phyloP scores from a whole-genome alignment of 305 asterid genomes.

The Fraxinus dipetala region DNA sequence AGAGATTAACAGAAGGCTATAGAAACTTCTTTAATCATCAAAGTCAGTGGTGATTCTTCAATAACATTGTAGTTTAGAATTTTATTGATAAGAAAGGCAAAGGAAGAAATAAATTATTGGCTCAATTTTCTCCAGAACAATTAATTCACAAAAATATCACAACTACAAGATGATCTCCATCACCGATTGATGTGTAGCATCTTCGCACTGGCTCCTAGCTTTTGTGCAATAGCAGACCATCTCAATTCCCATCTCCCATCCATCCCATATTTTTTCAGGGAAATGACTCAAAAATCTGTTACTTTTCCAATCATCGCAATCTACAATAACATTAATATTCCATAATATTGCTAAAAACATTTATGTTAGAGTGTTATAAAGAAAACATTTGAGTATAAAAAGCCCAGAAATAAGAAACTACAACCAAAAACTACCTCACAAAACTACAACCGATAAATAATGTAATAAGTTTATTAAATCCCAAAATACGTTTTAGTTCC shows the following conservation, averaged over 20 bases:
- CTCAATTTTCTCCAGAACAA: slow-evolving; percentile 1
- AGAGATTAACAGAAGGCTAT: neutral
- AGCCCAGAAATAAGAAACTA: neutral
- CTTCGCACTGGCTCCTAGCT: no score
- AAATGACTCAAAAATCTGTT: no score
- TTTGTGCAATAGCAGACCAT: no score
- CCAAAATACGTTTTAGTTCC: slow-evolving; percentile 10
- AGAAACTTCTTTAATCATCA: neutral
- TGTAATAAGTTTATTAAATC: neutral
- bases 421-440: slow-evolving; percentile 4
- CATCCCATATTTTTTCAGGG: no score
- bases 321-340: slow-evolving; percentile 16
- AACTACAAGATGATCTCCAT: neutral
- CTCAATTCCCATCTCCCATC: no score
- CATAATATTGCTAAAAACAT: neutral
- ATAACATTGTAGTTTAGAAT: neutral
- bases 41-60: neutral
- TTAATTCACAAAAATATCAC: slow-evolving; percentile 3
- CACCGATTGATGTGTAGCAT: no score
- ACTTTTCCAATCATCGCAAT: slow-evolving; percentile 4
- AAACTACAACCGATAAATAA: neutral
- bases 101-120: slow-evolving; percentile 1
- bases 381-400: neutral
- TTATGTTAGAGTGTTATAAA: neutral
- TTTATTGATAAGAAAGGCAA: neutral